phyloP scores from a whole-genome alignment of 148 eudicot genomes.

The Chenopodium formosanum region DNA sequence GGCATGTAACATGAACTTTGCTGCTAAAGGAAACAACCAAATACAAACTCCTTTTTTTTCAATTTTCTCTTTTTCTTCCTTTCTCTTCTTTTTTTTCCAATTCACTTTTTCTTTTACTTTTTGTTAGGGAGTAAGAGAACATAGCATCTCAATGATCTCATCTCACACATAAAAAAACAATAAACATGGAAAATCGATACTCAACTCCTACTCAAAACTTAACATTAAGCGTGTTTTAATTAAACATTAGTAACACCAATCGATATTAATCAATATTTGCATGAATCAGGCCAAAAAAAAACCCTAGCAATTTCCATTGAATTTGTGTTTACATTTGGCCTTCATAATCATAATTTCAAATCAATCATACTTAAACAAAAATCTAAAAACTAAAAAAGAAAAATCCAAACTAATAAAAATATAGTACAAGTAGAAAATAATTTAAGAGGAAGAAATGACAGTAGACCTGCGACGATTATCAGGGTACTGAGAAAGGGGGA shows the following conservation, averaged over 20 bases:
- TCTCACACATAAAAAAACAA: no score
- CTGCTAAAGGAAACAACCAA: slow-evolving; percentile 10
- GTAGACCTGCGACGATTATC: slow-evolving; percentile 59
- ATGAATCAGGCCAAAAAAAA: slow-evolving; percentile 7
- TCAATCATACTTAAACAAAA: neutral
- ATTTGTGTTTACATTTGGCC: slow-evolving; percentile 1
- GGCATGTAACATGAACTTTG: slow-evolving; percentile 23
- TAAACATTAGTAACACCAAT: neutral
- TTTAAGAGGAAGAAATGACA: slow-evolving; percentile 11
- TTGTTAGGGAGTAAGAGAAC: neutral
- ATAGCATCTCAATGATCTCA: slow-evolving; percentile 7
- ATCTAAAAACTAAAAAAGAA: no score
- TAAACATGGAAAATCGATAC: no score
- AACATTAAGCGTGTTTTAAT: no score
- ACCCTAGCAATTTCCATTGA: neutral
- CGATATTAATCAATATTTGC: neutral
- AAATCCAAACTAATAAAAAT: neutral
- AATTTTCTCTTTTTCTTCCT: slow-evolving; percentile 4
- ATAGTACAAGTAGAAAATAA: neutral
- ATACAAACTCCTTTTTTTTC: neutral
- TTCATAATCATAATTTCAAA: neutral
- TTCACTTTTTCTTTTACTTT: neutral
- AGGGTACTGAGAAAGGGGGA: slow-evolving; percentile 74
- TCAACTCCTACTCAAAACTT: no score
- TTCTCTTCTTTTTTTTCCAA: neutral